phyloP scores from a whole-genome alignment of 2,329 filamentous ascomycete genomes.

The Diaporthe citrichinensis region DNA sequence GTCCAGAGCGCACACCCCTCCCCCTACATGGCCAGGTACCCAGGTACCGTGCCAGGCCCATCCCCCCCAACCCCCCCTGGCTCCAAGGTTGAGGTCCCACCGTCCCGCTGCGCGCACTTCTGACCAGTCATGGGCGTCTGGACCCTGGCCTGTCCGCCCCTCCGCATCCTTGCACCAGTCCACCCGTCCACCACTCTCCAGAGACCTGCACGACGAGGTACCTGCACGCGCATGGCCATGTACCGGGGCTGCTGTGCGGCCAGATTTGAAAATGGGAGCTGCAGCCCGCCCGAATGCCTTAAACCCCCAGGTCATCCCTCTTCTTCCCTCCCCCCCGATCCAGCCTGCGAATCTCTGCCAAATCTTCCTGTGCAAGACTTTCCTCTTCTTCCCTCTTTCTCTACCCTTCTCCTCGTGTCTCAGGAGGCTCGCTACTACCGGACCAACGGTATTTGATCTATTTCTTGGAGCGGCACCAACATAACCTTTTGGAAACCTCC shows the following conservation, averaged over 20 bases:
- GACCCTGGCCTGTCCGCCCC: constrained; percentile 42
- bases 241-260: constrained; percentile 39
- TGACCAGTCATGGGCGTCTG: constrained; percentile 39
- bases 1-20: constrained; percentile 20
- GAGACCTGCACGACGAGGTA: constrained; percentile 36
- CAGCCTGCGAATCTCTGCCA: constrained; percentile 50
- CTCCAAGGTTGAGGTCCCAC: constrained; percentile 40
- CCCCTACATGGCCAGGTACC: constrained; percentile 7
- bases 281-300: constrained; percentile 52
- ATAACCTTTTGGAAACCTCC: constrained; percentile 27
- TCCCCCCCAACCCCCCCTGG: constrained; percentile 27
- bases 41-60: constrained; percentile 19
- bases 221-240: constrained; percentile 37
- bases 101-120: constrained; percentile 36
- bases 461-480: constrained; percentile 46
- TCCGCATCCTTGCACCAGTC: constrained; percentile 38
- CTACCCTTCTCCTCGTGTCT: constrained; percentile 49
- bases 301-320: constrained; percentile 56
- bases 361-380: constrained; percentile 58
- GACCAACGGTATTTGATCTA: constrained; percentile 46
- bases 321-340: constrained; percentile 49
- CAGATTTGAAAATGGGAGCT: constrained; percentile 38
- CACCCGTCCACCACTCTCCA: constrained; percentile 34
- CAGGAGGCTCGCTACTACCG: constrained; percentile 51
- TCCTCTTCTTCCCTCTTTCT: constrained; percentile 55